Conservation (phyloP, 1,139 yeast species). For the Ogataea hybrid region DNA sequence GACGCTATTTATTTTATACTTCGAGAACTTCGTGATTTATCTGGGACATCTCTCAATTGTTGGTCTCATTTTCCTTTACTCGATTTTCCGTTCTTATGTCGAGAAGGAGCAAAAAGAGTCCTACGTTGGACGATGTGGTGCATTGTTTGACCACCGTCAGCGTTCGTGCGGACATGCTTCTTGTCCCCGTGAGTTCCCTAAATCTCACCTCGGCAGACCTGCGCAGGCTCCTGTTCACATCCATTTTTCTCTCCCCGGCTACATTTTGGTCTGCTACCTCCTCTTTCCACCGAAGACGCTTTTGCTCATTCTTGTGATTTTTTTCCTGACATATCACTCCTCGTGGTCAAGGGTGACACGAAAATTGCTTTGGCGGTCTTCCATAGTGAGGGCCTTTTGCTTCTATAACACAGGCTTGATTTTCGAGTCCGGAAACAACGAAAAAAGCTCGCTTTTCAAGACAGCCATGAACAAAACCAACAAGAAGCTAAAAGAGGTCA, state of each 20-base stretch:
- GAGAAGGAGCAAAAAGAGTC: constrained; percentile 59
- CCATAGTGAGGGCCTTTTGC: constrained; percentile 62
- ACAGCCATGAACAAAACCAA: constrained; percentile 38
- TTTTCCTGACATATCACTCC: constrained; percentile 80
- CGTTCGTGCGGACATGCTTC: constrained; percentile 69
- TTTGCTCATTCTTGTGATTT: constrained; percentile 57
- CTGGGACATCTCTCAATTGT: constrained; percentile 79
- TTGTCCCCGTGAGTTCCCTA: constrained; percentile 72
- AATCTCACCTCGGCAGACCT: constrained; percentile 75
- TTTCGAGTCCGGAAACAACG: constrained; percentile 52
- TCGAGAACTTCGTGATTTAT: constrained; percentile 69
- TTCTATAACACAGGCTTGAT: constrained; percentile 88
- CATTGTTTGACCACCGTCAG: constrained; percentile 75
- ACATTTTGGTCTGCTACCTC: constrained; percentile 65
- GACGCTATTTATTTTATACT: constrained; percentile 64
- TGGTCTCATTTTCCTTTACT: constrained; percentile 62
- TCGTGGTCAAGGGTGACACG: constrained; percentile 80
- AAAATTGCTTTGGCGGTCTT: constrained; percentile 79
- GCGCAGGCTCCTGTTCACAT: constrained; percentile 75
- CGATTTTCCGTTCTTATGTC: constrained; percentile 51
- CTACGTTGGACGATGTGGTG: constrained; percentile 88
- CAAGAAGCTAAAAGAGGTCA: constrained; percentile 23
- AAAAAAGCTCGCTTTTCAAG: constrained; percentile 32
- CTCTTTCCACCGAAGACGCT: constrained; percentile 71
- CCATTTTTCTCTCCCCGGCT: constrained; percentile 78